Conservation (phyloP, 495 filamentous ascomycete genomes). For the Poronia punctata region DNA sequence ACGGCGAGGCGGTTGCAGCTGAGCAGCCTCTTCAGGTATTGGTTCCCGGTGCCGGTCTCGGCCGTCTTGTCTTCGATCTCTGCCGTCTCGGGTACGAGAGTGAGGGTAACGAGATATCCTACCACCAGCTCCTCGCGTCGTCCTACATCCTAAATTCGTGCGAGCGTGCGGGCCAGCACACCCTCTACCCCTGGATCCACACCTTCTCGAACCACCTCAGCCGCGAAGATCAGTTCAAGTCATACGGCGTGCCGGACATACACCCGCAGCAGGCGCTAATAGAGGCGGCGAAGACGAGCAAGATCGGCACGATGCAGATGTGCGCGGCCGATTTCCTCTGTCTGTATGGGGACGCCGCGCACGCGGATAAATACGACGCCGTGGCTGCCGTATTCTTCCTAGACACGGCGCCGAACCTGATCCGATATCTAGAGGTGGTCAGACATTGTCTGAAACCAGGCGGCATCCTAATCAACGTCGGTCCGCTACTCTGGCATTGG, state of each 20-base stretch:
- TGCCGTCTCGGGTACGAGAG: slow-evolving; percentile 63
- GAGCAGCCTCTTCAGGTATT: slow-evolving; percentile 48
- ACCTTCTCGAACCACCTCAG: slow-evolving; percentile 72
- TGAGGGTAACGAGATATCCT: slow-evolving; percentile 95
- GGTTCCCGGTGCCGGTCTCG: slow-evolving; percentile 76
- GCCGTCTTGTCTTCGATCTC: slow-evolving; percentile 74
- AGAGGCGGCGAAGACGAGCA: slow-evolving; percentile 17
- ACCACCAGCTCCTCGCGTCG: slow-evolving; percentile 82
- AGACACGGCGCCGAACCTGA: slow-evolving; percentile 89
- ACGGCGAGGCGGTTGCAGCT: slow-evolving; percentile 9
- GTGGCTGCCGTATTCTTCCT: slow-evolving; percentile 92
- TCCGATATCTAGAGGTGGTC: slow-evolving; percentile 81
- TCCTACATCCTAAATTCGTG: slow-evolving; percentile 74
- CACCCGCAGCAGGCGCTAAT: slow-evolving; percentile 56
- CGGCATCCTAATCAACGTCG: slow-evolving; percentile 83
- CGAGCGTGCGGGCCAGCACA: slow-evolving; percentile 43
- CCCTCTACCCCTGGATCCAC: slow-evolving; percentile 73
- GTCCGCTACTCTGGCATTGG: slow-evolving; percentile 89
- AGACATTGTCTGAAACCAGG: slow-evolving; percentile 66
- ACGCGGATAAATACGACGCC: slow-evolving; percentile 62
- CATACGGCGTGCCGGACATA: slow-evolving; percentile 67
- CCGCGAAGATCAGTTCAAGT: slow-evolving; percentile 62
- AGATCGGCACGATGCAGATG: slow-evolving; percentile 71
- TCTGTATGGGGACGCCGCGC: slow-evolving; percentile 55
- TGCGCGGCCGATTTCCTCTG: slow-evolving; percentile 75